A percentile compares a stretch with the other conserved stretches of the same genome.
Conservation (phyloP, 306 rosid genomes). For the Rosa rugosa region DNA sequence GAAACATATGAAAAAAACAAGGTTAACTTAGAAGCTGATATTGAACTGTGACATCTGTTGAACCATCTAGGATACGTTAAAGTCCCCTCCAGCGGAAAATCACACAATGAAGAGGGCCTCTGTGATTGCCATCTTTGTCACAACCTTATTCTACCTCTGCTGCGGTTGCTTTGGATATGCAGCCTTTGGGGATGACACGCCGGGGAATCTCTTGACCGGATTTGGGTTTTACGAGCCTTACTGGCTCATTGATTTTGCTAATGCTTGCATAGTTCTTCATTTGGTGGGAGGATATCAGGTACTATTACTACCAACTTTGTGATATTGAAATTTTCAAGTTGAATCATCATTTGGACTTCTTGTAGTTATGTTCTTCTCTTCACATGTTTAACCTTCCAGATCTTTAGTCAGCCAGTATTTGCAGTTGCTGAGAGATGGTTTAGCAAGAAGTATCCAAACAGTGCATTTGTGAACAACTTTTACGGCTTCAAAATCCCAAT, state of each 20-base stretch:
- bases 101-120: constrained; percentile 84
- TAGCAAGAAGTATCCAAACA: constrained; percentile 50
- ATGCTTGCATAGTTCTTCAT: constrained; percentile 82
- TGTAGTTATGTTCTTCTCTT: not conserved
- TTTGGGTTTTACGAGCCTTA: constrained; percentile 79
- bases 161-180: constrained; percentile 91
- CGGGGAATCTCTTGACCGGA: constrained; percentile 85
- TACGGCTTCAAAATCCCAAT: constrained; percentile 50
- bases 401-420: constrained; percentile 60
- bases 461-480: constrained; percentile 50
- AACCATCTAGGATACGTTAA: constrained; percentile 67
- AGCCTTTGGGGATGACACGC: constrained; percentile 77
- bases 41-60: constrained; percentile 14
- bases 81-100: constrained; percentile 80
- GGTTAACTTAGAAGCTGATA: constrained; percentile 1
- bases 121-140: constrained; percentile 41
- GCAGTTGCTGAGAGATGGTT: constrained; percentile 65
- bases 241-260: constrained; percentile 85
- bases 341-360: not conserved
- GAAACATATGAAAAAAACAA: too few relatives aligned
- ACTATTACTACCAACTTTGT: not conserved
- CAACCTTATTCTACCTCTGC: constrained; percentile 82
- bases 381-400: constrained; percentile 37
- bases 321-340: not conserved
- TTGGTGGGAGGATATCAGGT: constrained; percentile 96